Evolutionary conservation across 2,329 filamentous ascomycete species (phyloP).

Genomic region (Lachnellula willkommii): DNA sequence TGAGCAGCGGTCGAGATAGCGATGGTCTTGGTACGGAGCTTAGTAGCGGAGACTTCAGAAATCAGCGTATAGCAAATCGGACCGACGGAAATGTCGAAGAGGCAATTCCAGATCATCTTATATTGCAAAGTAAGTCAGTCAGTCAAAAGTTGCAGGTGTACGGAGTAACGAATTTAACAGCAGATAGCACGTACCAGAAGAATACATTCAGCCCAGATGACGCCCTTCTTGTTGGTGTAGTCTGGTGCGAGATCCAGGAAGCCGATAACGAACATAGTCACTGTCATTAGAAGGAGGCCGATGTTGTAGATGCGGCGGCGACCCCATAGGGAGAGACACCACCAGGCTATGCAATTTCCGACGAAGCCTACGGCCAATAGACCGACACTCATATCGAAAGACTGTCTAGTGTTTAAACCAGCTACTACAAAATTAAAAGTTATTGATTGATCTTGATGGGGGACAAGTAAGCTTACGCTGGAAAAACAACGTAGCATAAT

Average conservation of each 20-base stretch:
- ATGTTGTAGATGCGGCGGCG: slow-evolving; percentile 59
- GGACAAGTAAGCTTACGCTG: slow-evolving; percentile 17
- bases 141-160: slow-evolving; percentile 1
- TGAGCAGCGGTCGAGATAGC: slow-evolving; percentile 22
- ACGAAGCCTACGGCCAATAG: slow-evolving; percentile 56
- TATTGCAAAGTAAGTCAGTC: slow-evolving; percentile 28
- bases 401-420: slow-evolving; percentile 47
- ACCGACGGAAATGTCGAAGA: slow-evolving; percentile 27
- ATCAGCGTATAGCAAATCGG: slow-evolving; percentile 39
- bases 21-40: slow-evolving; percentile 32
- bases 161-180: too few species aligned
- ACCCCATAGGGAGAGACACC: slow-evolving; percentile 57
- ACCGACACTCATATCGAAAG: slow-evolving; percentile 58
- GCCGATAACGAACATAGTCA: slow-evolving; percentile 43
- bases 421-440: slow-evolving; percentile 40
- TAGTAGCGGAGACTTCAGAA: slow-evolving; percentile 40
- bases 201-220: slow-evolving; percentile 19
- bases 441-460: neutral
- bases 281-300: slow-evolving; percentile 49
- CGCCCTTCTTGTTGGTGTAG: slow-evolving; percentile 16
- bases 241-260: slow-evolving; percentile 34
- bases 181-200: slow-evolving; percentile 17
- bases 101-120: slow-evolving; percentile 20
- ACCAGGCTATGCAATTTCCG: slow-evolving; percentile 60
- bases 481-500: slow-evolving; percentile 59